Evolutionary conservation across 176 grass and related monocot species (phyloP).

Genomic region (Oropetium thomaeum): DNA sequence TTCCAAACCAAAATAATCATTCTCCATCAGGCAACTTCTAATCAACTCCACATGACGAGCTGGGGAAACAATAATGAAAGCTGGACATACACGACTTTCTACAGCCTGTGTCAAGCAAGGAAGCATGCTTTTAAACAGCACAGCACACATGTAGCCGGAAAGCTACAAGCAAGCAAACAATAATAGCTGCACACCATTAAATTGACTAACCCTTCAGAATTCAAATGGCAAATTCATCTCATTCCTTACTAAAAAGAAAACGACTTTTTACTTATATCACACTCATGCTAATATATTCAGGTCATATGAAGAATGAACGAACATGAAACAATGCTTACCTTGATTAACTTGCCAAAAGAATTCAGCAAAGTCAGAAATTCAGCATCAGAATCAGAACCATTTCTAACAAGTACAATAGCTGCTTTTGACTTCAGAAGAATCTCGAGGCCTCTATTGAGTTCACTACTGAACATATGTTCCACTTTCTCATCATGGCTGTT

Average conservation of each 20-base stretch:
- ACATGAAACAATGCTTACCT: conserved; percentile 37
- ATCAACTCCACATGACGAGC: conserved; percentile 44
- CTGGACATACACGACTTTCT: conserved; percentile 28
- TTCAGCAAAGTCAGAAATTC: conserved; percentile 48
- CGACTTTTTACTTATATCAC: neutral
- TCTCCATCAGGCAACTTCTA: conserved; percentile 51
- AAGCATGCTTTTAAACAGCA: neutral
- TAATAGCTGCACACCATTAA: neutral
- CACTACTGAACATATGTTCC: conserved; percentile 50
- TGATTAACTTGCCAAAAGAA: conserved; percentile 39
- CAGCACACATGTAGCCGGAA: conserved; percentile 11
- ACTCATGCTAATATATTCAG: neutral
- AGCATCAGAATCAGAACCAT: conserved; percentile 35
- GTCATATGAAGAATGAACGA: neutral
- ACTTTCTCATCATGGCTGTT: conserved; percentile 41
- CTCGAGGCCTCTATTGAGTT: conserved; percentile 50
- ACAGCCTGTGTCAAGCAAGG: conserved; percentile 42
- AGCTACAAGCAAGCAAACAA: conserved; percentile 19
- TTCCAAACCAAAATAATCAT: conserved; percentile 71
- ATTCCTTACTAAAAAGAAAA: neutral
- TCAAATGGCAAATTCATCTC: neutral
- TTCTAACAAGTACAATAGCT: conserved; percentile 68
- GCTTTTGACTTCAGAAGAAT: conserved; percentile 72
- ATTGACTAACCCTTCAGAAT: neutral
- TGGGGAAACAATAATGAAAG: conserved; percentile 64